A percentile compares a stretch with the other conserved stretches of the same genome.
Evolutionary conservation across 2,329 filamentous ascomycete species (phyloP).

Genomic region (Ascochyta koolunga): DNA sequence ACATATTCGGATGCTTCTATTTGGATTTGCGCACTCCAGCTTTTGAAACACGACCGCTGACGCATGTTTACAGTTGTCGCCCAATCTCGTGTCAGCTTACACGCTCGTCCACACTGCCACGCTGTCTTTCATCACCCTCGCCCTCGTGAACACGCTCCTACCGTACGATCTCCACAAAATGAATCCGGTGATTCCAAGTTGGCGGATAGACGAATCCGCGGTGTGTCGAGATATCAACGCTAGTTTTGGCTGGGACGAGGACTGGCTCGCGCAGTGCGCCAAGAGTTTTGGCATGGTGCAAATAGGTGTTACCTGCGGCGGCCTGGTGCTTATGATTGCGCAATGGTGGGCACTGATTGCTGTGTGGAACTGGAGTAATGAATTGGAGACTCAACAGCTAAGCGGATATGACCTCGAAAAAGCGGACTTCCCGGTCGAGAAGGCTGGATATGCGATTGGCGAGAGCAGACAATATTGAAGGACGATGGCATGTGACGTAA

Average conservation of each 20-base stretch:
- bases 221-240: constrained; percentile 38
- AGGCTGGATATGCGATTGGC: background rate
- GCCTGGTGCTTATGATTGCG: constrained; percentile 34
- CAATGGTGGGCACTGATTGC: constrained; percentile 45
- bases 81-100: constrained; percentile 35
- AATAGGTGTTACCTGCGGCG: constrained; percentile 27
- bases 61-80: constrained; percentile 24
- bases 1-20: background rate
- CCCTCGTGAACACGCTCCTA: constrained; percentile 32
- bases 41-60: constrained; percentile 19
- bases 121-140: constrained; percentile 35
- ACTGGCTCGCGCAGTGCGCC: constrained; percentile 38
- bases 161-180: constrained; percentile 26
- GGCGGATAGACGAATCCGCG: constrained; percentile 27
- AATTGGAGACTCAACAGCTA: constrained; percentile 11
- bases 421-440: constrained; percentile 8
- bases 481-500: constrained; percentile 7
- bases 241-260: constrained; percentile 36
- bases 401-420: constrained; percentile 24
- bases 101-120: constrained; percentile 33
- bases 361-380: constrained; percentile 37
- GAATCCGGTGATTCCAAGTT: constrained; percentile 31
- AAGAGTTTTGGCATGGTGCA: constrained; percentile 32
- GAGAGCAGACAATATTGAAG: constrained; percentile 18
- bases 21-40: background rate